phyloP scores from a whole-genome alignment of 2,329 filamentous ascomycete species.

The Penicillium sp. region DNA sequence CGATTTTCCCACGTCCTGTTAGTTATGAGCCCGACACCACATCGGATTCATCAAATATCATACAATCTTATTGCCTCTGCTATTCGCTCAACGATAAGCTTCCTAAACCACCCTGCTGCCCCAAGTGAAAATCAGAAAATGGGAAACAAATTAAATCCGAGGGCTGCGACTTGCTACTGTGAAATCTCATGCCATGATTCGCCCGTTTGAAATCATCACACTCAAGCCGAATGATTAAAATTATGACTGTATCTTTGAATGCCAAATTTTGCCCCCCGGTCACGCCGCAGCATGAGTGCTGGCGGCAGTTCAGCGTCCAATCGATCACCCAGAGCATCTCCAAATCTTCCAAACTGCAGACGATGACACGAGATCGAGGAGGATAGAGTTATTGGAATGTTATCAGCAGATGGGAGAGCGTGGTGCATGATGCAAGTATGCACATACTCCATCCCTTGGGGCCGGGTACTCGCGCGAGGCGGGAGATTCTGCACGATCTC shows the following conservation, averaged over 20 bases:
- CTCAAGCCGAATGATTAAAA: background rate
- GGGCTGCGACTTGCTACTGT: background rate
- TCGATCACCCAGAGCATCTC: background rate
- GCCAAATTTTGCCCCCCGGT: background rate
- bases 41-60: too few relatives aligned
- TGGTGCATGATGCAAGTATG: slow-evolving; percentile 6
- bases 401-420: background rate
- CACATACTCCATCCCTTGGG: slow-evolving; percentile 22
- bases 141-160: background rate
- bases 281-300: background rate
- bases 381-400: background rate
- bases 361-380: background rate
- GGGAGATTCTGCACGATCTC: background rate
- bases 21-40: too few relatives aligned
- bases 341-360: background rate
- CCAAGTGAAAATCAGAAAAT: background rate
- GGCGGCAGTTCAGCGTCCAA: background rate
- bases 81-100: too few relatives aligned
- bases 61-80: too few relatives aligned
- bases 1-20: too few relatives aligned
- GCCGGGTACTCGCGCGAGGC: background rate
- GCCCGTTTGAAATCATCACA: background rate
- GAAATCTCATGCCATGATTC: background rate
- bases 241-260: background rate
- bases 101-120: too few relatives aligned